phyloP scores from a whole-genome alignment of 73 alveolate genomes.

The Uronychia setigera region DNA sequence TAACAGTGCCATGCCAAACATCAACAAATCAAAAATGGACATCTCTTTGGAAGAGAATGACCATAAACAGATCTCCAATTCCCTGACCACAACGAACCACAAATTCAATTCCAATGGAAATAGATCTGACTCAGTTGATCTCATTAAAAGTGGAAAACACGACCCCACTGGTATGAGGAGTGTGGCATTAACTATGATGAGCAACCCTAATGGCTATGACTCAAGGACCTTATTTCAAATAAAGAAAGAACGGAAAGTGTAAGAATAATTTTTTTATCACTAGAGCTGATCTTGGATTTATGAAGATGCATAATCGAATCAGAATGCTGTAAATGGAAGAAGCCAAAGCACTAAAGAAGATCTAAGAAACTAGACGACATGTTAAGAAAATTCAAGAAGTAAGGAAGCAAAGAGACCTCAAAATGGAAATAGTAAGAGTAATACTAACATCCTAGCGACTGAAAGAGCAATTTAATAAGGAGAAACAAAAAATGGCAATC shows the following conservation, averaged over 20 bases:
- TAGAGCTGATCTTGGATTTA: not conserved
- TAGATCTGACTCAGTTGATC: no score
- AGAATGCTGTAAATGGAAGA: not conserved
- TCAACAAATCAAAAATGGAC: no score
- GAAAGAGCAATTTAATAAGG: not conserved
- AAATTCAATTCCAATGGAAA: no score
- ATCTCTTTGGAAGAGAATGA: no score
- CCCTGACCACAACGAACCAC: no score
- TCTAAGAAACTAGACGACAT: not conserved
- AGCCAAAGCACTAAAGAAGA: not conserved
- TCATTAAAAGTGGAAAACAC: no score
- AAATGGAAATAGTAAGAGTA: not conserved
- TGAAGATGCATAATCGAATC: not conserved
- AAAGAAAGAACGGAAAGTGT: not conserved
- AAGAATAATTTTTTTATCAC: not conserved
- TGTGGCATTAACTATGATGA: no score
- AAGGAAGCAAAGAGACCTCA: not conserved
- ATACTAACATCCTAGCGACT: not conserved
- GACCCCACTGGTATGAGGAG: no score
- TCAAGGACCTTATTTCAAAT: not conserved
- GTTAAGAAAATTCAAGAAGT: not conserved
- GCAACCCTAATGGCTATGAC: no score
- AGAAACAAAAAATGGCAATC: not conserved
- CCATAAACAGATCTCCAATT: no score
- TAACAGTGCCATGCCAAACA: no score